Evolutionary conservation across 129 eudicot species (phyloP).

Genomic region (Calendula officinalis): DNA sequence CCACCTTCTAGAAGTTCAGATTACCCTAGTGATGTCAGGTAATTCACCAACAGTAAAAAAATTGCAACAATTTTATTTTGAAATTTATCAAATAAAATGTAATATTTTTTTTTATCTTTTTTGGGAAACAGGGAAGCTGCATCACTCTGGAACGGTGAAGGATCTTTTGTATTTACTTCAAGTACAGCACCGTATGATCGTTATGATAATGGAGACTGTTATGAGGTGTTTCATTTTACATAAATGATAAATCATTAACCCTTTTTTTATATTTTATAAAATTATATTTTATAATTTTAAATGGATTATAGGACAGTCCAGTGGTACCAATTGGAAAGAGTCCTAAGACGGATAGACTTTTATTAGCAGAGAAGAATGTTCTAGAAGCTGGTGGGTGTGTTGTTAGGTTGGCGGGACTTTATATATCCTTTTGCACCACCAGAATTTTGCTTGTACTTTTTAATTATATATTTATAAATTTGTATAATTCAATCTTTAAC

Average conservation of each 20-base stretch:
- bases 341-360: constrained; percentile 88
- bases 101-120: neutral
- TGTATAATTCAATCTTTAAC: constrained; percentile 43
- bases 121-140: constrained; percentile 62
- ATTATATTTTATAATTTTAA: neutral
- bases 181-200: constrained; percentile 95
- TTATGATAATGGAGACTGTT: constrained; percentile 76
- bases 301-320: constrained; percentile 64
- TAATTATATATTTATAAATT: constrained; percentile 6
- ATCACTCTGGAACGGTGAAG: constrained; percentile 86
- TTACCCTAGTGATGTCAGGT: constrained; percentile 86
- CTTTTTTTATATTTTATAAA: neutral
- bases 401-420: constrained; percentile 94
- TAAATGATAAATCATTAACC: constrained; percentile 4
- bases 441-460: neutral
- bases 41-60: constrained; percentile 1
- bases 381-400: constrained; percentile 82
- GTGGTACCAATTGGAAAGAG: constrained; percentile 88
- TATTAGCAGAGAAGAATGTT: constrained; percentile 76
- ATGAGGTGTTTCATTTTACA: constrained; percentile 60
- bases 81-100: neutral
- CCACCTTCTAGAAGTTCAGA: constrained; percentile 74
- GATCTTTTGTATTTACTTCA: constrained; percentile 89
- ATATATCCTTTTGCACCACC: constrained; percentile 66
- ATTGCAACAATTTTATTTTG: neutral